Evolutionary conservation across 2,329 filamentous ascomycete species (phyloP).

Genomic region (Clonostachys solani): DNA sequence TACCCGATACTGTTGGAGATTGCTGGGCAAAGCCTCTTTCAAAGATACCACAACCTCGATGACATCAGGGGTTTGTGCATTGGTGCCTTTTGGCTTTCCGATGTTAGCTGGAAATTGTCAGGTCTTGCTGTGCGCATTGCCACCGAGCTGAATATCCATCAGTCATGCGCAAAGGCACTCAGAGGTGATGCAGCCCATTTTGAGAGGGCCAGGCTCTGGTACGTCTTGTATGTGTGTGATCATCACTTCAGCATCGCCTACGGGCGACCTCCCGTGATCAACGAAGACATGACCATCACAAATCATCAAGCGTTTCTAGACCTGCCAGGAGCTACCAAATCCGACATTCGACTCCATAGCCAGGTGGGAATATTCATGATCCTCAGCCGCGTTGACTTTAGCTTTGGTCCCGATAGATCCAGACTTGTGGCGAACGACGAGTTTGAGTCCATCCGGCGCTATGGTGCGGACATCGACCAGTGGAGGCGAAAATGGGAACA

Average conservation of each 20-base stretch:
- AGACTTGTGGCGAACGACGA: constrained; percentile 20
- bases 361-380: constrained; percentile 59
- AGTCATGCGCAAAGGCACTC: constrained; percentile 44
- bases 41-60: constrained; percentile 46
- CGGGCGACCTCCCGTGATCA: constrained; percentile 51
- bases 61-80: constrained; percentile 58
- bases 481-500: constrained; percentile 30
- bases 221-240: constrained; percentile 60
- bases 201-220: constrained; percentile 57
- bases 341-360: constrained; percentile 48
- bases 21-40: constrained; percentile 54
- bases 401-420: constrained; percentile 52
- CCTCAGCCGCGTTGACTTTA: constrained; percentile 50
- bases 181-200: constrained; percentile 35
- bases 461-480: constrained; percentile 23
- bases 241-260: constrained; percentile 64
- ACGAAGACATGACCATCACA: constrained; percentile 53
- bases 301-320: constrained; percentile 51
- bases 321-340: constrained; percentile 31
- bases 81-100: constrained; percentile 60
- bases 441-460: constrained; percentile 29
- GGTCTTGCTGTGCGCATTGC: constrained; percentile 54
- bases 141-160: constrained; percentile 52
- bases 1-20: constrained; percentile 54
- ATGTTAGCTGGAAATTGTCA: constrained; percentile 51